These are phyloP conservation scores for Microascus cirrosus DNA, from an alignment of 2,329 filamentous ascomycete genomes.

Conservation along the genomic window DNA sequence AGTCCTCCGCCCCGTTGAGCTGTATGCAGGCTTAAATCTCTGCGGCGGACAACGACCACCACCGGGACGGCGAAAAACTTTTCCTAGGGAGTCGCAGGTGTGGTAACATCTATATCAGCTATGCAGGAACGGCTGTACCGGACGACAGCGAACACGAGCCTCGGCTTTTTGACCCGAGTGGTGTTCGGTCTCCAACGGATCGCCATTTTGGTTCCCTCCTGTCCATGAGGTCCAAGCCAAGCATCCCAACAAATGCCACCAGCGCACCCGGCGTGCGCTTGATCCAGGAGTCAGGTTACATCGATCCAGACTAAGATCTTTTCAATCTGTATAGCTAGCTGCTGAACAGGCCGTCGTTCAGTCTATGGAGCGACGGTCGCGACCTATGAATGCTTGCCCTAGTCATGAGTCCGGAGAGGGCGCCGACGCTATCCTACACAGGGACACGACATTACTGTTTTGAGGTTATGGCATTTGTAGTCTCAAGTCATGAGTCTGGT, in stretches of 20 bases:
- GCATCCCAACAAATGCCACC: neutral
- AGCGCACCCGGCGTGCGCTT: neutral
- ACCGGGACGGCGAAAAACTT: neutral
- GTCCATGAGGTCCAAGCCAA: neutral
- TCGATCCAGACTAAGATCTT: neutral
- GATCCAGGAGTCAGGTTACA: neutral
- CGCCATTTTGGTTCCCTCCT: neutral
- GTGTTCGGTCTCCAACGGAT: neutral
- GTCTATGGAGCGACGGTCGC: too few relatives aligned
- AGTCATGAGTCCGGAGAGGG: too few relatives aligned
- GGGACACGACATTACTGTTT: too few relatives aligned
- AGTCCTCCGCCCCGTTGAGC: neutral
- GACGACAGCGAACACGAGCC: neutral
- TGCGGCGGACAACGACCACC: neutral
- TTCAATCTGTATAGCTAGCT: neutral
- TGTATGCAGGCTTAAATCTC: neutral
- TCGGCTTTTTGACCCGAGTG: neutral
- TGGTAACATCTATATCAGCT: neutral
- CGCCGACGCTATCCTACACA: too few relatives aligned
- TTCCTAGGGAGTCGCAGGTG: neutral
- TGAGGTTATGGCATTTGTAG: too few relatives aligned
- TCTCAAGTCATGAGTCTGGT: neutral
- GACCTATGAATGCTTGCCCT: too few relatives aligned
- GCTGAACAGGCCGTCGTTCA: too few relatives aligned
- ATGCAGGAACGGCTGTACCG: neutral